A percentile compares a stretch with the other conserved stretches of the same genome.
Evolutionary conservation across 331 rosid species (phyloP).

Genomic region (Pyrus hybrid): DNA sequence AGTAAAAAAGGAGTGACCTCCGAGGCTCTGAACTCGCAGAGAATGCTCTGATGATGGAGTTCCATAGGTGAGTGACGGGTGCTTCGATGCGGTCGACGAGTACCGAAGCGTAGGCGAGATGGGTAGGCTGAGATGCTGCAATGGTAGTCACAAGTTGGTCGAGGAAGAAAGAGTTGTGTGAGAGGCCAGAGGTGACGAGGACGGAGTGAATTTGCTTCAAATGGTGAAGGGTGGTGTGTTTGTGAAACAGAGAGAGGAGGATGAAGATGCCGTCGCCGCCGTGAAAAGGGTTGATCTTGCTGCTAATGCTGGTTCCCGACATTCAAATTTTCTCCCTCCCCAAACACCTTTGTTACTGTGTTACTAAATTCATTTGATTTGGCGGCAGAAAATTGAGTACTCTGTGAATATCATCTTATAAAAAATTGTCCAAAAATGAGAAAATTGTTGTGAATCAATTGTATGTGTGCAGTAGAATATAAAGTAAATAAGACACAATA

Average conservation of each 20-base stretch:
- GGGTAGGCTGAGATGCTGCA: not conserved
- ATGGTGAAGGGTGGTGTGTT: not conserved
- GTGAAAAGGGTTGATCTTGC: not conserved
- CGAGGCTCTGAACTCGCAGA: not conserved
- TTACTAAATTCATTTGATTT: too few species aligned
- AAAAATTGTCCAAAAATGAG: too few species aligned
- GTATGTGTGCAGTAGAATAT: accelerated
- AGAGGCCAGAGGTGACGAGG: not conserved
- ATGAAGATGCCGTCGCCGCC: not conserved
- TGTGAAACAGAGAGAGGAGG: not conserved
- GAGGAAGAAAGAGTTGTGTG: not conserved
- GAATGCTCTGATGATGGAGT: constrained; percentile 5
- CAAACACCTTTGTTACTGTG: not conserved
- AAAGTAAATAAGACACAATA: too few species aligned
- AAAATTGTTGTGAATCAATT: accelerated
- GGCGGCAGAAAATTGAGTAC: too few species aligned
- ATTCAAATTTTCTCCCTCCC: not conserved
- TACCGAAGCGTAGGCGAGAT: not conserved
- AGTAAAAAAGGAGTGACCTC: not conserved
- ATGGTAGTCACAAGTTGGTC: not conserved
- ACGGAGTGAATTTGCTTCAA: constrained; percentile 1
- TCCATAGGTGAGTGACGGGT: constrained; percentile 1
- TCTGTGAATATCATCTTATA: too few species aligned
- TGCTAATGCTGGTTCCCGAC: not conserved
- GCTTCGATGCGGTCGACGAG: not conserved